phyloP scores from a whole-genome alignment of 2,329 filamentous ascomycete genomes.

The Purpureocillium lavendulum region DNA sequence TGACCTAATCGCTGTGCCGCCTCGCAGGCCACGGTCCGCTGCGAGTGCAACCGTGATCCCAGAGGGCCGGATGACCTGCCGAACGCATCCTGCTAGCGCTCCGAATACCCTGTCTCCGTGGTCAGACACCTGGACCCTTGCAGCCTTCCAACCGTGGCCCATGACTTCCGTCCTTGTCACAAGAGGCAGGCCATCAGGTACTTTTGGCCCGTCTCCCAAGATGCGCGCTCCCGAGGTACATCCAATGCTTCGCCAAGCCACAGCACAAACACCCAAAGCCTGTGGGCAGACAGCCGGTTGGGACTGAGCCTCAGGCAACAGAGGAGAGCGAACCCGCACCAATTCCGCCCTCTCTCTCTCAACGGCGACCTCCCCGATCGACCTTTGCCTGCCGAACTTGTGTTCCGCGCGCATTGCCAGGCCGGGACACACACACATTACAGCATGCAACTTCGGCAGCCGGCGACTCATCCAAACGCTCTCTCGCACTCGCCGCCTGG shows the following conservation, averaged over 20 bases:
- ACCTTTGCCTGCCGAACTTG: conserved; percentile 1
- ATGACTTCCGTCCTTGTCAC: conserved; percentile 1
- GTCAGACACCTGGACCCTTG: conserved; percentile 5
- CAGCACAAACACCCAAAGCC: neutral
- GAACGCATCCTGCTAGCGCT: conserved; percentile 7
- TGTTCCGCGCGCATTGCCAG: neutral
- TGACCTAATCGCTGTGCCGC: neutral
- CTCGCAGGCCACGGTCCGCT: conserved; percentile 1
- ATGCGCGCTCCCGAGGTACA: neutral
- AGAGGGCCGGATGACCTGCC: conserved; percentile 11
- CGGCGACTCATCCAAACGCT: neutral
- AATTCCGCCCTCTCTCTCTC: neutral
- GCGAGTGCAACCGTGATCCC: conserved; percentile 3
- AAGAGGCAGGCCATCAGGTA: conserved; percentile 4
- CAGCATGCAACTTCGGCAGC: neutral
- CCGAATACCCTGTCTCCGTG: conserved; percentile 10
- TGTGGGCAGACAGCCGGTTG: neutral
- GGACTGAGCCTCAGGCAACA: neutral
- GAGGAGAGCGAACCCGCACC: neutral
- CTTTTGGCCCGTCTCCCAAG: conserved; percentile 3
- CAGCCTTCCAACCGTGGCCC: conserved; percentile 1
- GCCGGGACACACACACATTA: neutral
- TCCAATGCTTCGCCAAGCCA: neutral
- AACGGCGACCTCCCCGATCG: neutral
- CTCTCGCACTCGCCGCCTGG: neutral